Conservation (phyloP, 139 green algal species). For the Asterochloris sp. region DNA sequence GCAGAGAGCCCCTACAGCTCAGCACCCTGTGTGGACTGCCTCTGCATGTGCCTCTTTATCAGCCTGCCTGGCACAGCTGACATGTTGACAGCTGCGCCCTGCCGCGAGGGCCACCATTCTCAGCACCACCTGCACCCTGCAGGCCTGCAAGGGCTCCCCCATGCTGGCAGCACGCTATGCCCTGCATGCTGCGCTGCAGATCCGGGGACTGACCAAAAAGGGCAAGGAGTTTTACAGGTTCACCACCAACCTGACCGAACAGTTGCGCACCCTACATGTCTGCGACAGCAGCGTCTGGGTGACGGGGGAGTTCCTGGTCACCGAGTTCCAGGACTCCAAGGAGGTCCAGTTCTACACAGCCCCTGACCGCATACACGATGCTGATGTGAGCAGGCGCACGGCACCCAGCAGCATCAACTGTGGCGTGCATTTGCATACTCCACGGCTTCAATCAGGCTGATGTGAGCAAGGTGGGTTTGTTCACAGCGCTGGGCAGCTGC, state of each 20-base stretch:
- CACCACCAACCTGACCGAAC: constrained; percentile 47
- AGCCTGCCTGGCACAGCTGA: too few species aligned
- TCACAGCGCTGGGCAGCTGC: background rate
- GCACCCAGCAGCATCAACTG: too few species aligned
- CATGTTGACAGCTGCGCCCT: too few species aligned
- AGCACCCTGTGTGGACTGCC: too few species aligned
- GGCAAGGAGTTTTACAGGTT: constrained; percentile 78
- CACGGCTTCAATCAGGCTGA: background rate
- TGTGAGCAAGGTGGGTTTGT: background rate
- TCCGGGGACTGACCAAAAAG: constrained; percentile 36
- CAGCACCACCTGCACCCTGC: too few species aligned
- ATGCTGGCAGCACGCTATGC: background rate
- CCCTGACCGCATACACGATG: constrained; percentile 61
- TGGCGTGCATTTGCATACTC: too few species aligned
- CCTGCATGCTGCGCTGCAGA: background rate
- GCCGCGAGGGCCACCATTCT: too few species aligned
- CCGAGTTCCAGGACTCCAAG: constrained; percentile 29
- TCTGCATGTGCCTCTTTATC: too few species aligned
- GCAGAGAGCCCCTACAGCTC: too few species aligned
- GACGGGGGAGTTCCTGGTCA: constrained; percentile 31
- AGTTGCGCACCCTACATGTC: constrained; percentile 21
- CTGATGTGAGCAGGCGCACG: constrained; percentile 34
- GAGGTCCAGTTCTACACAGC: constrained; percentile 34
- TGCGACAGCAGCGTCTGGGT: constrained; percentile 23
- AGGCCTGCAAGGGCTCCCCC: too few species aligned